phyloP scores from a whole-genome alignment of 2,329 filamentous ascomycete genomes.

The Juglanconis juglandina region DNA sequence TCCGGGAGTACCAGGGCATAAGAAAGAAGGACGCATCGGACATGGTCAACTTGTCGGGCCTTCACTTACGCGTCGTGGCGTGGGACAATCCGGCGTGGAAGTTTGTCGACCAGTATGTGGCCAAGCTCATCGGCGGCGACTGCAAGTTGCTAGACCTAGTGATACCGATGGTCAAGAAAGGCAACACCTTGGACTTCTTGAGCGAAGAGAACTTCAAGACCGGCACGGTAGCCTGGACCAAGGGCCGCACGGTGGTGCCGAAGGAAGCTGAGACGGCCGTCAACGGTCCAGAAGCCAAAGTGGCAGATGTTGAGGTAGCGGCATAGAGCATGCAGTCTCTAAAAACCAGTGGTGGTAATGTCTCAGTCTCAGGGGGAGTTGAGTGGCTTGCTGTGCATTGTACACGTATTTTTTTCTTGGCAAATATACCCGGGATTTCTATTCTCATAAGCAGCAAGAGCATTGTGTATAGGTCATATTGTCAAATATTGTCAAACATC shows the following conservation, averaged over 20 bases:
- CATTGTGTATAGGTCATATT: too few species aligned
- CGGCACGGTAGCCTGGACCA: constrained; percentile 13
- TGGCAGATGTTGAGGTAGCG: neutral
- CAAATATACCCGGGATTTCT: neutral
- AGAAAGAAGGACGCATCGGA: constrained; percentile 17
- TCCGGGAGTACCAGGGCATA: constrained; percentile 19
- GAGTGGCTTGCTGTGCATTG: neutral
- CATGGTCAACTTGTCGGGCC: constrained; percentile 7
- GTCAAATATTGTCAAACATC: too few species aligned
- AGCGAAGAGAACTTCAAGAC: constrained; percentile 12
- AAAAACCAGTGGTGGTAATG: neutral
- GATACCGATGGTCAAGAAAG: constrained; percentile 12
- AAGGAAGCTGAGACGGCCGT: constrained; percentile 1
- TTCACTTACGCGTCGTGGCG: constrained; percentile 18
- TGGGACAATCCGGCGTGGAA: constrained; percentile 19
- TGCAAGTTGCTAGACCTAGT: constrained; percentile 12
- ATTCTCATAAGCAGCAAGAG: neutral
- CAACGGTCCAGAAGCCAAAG: neutral
- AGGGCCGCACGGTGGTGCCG: constrained; percentile 1
- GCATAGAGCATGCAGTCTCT: neutral
- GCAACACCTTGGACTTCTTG: constrained; percentile 11
- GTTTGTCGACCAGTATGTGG: constrained; percentile 18
- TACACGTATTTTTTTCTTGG: neutral
- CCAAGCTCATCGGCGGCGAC: constrained; percentile 16
- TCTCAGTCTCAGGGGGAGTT: neutral